Percentiles rank a stretch among this genome's conserved stretches.
Evolutionary conservation across 768 basidiomycete genomes (phyloP).

Genomic region (Leccinum arenicola): DNA sequence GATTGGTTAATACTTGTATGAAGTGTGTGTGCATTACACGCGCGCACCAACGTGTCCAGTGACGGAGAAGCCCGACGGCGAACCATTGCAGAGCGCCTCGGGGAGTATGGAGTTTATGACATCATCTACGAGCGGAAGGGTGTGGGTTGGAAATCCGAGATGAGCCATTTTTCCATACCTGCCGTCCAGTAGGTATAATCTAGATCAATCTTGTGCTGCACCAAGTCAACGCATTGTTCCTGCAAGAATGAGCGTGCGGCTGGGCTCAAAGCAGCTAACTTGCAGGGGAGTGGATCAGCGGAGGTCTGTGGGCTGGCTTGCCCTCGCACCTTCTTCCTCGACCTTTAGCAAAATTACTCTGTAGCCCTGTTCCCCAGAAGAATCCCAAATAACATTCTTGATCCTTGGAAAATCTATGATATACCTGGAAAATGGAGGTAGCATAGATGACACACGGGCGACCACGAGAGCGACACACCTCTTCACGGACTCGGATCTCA

Average conservation of each 20-base stretch:
- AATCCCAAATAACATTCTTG: conserved; percentile 54
- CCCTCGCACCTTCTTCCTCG: conserved; percentile 52
- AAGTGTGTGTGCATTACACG: not conserved
- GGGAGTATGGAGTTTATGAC: conserved; percentile 83
- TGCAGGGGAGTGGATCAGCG: conserved; percentile 24
- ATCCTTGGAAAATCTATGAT: conserved; percentile 70
- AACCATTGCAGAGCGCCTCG: conserved; percentile 67
- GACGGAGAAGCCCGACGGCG: conserved; percentile 83
- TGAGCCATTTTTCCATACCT: conserved; percentile 43
- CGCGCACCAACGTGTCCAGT: conserved; percentile 86
- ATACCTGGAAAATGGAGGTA: conserved; percentile 36
- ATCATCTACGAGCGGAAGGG: conserved; percentile 54
- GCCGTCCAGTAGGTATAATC: conserved; percentile 89
- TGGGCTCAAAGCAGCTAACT: conserved; percentile 66
- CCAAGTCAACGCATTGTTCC: conserved; percentile 53
- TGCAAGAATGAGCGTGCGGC: conserved; percentile 56
- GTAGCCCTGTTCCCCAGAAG: conserved; percentile 43
- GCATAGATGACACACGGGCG: conserved; percentile 9
- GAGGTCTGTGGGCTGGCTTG: not conserved
- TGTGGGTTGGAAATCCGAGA: not conserved
- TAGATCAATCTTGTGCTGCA: conserved; percentile 58
- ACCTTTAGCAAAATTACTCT: conserved; percentile 70
- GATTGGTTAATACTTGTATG: conserved; percentile 2
- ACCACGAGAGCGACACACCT: conserved; percentile 41
- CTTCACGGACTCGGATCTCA: conserved; percentile 58